Percentiles rank a stretch among this genome's conserved stretches.
These are phyloP conservation scores for Metarhizium brunneum DNA, from an alignment of 2,329 filamentous ascomycete species.

Conservation along the genomic window DNA sequence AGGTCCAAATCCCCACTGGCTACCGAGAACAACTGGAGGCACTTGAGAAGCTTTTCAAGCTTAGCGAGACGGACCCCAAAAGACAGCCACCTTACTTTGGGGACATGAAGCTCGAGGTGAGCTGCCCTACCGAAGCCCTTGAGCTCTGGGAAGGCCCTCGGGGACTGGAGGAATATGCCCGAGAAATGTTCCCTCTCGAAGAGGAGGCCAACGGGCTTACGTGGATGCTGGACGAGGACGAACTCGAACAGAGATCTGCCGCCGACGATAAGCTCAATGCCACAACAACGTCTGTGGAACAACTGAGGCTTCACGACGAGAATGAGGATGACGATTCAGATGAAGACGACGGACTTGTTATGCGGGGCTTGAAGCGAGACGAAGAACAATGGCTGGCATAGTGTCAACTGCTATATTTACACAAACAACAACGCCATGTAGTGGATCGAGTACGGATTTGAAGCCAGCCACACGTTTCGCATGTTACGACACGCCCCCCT, in stretches of 20 bases:
- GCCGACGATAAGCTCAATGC: conserved; percentile 24
- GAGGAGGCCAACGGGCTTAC: conserved; percentile 88
- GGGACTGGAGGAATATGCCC: conserved; percentile 86
- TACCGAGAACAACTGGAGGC: conserved; percentile 81
- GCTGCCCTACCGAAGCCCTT: conserved; percentile 65
- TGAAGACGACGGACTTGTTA: conserved; percentile 49
- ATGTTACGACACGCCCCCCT: not conserved
- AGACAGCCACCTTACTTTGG: conserved; percentile 58
- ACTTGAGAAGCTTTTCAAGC: conserved; percentile 49
- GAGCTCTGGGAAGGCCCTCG: conserved; percentile 86
- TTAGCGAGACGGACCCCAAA: conserved; percentile 38
- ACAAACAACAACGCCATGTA: not conserved
- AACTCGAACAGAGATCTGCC: conserved; percentile 21
- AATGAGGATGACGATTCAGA: conserved; percentile 35
- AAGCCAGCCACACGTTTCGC: too few species aligned
- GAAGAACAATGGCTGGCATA: conserved; percentile 53
- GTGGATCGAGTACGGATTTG: not conserved
- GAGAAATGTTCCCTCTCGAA: conserved; percentile 88
- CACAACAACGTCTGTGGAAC: conserved; percentile 27
- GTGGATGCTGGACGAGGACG: conserved; percentile 69
- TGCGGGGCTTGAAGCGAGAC: conserved; percentile 46
- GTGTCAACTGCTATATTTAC: not conserved
- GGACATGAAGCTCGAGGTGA: conserved; percentile 44
- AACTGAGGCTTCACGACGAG: conserved; percentile 30
- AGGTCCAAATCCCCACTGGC: conserved; percentile 75